These are phyloP conservation scores for Nyssa sinensis DNA, from an alignment of 148 eudicot genomes.

Conservation along the genomic window DNA sequence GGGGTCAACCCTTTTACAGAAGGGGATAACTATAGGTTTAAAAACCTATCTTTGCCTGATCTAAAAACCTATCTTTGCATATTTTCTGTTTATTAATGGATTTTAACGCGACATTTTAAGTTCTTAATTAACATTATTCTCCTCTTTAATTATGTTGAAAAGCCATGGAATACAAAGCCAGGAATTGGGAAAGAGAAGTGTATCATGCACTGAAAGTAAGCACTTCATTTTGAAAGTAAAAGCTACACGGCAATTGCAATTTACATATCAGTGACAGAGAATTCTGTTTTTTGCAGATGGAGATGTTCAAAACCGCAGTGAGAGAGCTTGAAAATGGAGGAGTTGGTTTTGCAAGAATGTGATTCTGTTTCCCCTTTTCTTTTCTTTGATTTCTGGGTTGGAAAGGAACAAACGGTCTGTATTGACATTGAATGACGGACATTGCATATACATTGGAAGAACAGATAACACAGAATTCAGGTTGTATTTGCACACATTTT, in stretches of 20 bases:
- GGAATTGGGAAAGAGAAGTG: slow-evolving; percentile 5
- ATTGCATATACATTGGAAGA: neutral
- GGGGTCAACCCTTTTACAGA: neutral
- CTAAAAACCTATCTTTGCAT: neutral
- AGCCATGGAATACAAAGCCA: slow-evolving; percentile 7
- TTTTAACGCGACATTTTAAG: neutral
- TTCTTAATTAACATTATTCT: neutral
- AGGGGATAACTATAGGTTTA: slow-evolving; percentile 7
- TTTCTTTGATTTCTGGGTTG: neutral
- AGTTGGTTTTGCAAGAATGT: neutral
- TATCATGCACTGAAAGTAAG: slow-evolving; percentile 15
- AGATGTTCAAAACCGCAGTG: slow-evolving; percentile 3
- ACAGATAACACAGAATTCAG: too few relatives aligned
- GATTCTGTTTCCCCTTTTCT: neutral
- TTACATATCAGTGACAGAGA: neutral
- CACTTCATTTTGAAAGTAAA: neutral
- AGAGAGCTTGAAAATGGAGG: slow-evolving; percentile 7
- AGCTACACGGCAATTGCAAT: neutral
- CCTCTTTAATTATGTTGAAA: neutral
- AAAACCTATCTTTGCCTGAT: neutral
- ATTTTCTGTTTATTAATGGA: neutral
- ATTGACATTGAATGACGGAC: too few relatives aligned
- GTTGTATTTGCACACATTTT: neutral
- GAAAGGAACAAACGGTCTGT: neutral
- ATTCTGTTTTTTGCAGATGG: slow-evolving; percentile 8